Conservation (phyloP, 257 asterid species). For the Hygrophila difformis region DNA sequence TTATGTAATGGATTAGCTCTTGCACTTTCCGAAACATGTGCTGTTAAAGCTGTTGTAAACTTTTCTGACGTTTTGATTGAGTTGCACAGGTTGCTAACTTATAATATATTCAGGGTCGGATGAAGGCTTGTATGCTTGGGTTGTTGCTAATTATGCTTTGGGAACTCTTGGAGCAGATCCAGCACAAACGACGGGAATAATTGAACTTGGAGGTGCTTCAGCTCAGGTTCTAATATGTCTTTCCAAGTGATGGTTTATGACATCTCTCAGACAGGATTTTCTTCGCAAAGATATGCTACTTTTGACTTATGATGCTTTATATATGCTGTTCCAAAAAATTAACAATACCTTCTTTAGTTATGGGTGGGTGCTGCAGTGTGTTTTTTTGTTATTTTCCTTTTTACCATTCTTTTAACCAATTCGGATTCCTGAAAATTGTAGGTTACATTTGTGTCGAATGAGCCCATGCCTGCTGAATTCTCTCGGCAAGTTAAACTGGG, state of each 20-base stretch:
- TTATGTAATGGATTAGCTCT: not conserved
- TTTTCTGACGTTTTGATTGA: too few species aligned
- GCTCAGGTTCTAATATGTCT: conserved; percentile 55
- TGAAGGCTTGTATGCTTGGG: conserved; percentile 97
- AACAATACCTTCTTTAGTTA: not conserved
- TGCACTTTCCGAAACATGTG: conserved; percentile 11
- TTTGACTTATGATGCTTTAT: not conserved
- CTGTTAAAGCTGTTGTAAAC: not conserved
- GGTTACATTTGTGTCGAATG: conserved; percentile 86
- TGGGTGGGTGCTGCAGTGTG: not conserved
- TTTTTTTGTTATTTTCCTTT: not conserved
- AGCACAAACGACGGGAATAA: conserved; percentile 75
- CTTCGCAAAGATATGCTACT: too few species aligned
- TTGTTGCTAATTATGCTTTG: conserved; percentile 92
- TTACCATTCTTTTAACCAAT: too few species aligned
- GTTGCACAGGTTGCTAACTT: too few species aligned
- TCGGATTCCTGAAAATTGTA: conserved; percentile 22
- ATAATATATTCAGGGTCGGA: conserved; percentile 85
- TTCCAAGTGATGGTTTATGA: not conserved
- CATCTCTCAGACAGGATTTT: not conserved
- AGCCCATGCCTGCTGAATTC: conserved; percentile 68
- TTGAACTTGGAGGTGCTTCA: conserved; percentile 99
- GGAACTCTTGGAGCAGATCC: conserved; percentile 94
- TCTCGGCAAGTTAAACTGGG: conserved; percentile 52
- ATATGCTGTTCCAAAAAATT: not conserved